Evolutionary conservation across 108 stramenopile species (phyloP).

Genomic region (Mediolabrus comicus): DNA sequence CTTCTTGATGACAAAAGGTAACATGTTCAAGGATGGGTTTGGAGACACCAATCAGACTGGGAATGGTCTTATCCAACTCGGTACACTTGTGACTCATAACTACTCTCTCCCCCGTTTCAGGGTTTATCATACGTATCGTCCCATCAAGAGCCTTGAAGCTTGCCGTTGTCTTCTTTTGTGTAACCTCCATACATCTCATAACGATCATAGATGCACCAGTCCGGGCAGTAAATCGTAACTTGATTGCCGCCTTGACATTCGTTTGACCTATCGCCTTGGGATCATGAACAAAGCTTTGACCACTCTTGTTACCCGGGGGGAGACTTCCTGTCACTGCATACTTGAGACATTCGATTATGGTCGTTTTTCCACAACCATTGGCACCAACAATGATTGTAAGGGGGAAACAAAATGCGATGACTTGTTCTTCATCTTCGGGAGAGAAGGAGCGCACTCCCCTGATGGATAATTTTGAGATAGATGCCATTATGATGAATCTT

Average conservation of each 20-base stretch:
- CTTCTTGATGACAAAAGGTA: conserved; percentile 97
- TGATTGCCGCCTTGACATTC: conserved; percentile 81
- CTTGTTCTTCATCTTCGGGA: conserved; percentile 95
- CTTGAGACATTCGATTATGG: conserved; percentile 98
- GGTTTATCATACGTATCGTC: conserved; percentile 70
- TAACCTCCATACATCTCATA: conserved; percentile 88
- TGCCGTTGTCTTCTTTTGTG: conserved; percentile 80
- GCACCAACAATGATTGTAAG: conserved; percentile 98
- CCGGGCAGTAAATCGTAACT: conserved; percentile 85
- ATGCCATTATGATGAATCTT: conserved; percentile 95
- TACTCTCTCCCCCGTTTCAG: conserved; percentile 61
- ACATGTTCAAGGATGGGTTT: conserved; percentile 97
- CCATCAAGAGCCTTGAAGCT: conserved; percentile 93
- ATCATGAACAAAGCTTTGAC: conserved; percentile 94
- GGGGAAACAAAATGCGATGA: conserved; percentile 95
- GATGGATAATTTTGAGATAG: conserved; percentile 93
- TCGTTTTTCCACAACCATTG: conserved; percentile 94
- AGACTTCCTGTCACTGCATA: conserved; percentile 93
- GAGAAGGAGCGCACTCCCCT: conserved; percentile 95
- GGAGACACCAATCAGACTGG: conserved; percentile 84
- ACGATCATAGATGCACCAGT: conserved; percentile 85
- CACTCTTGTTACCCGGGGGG: conserved; percentile 91
- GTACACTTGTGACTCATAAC: conserved; percentile 87
- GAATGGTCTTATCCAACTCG: conserved; percentile 90
- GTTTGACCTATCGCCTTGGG: conserved; percentile 69